phyloP scores from a whole-genome alignment of 176 grass and related monocot genomes.

The Triticum turgidum region DNA sequence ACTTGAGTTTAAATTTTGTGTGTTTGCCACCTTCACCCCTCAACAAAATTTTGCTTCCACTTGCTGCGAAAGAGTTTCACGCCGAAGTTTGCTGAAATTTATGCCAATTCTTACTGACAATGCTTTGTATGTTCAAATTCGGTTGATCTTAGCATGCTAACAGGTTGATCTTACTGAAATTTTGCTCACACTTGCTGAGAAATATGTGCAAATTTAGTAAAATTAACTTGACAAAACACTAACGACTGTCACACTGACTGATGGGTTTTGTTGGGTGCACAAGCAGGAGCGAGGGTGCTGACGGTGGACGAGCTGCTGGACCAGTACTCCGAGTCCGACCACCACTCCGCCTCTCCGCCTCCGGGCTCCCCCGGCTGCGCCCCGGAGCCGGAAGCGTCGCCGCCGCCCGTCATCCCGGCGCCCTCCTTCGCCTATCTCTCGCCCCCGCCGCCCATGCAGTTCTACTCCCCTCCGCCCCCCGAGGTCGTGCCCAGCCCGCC shows the following conservation, averaged over 20 bases:
- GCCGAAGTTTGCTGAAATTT: neutral
- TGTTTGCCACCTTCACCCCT: neutral
- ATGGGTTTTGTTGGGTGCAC: neutral
- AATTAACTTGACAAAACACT: neutral
- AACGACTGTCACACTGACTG: neutral
- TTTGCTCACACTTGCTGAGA: neutral
- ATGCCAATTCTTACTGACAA: neutral
- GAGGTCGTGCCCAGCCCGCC: neutral
- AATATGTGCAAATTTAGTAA: neutral
- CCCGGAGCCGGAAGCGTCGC: constrained; percentile 5
- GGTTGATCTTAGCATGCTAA: too few relatives aligned
- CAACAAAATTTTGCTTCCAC: neutral
- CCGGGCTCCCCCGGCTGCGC: constrained; percentile 38
- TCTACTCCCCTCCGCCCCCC: constrained; percentile 36
- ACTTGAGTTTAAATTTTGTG: too few relatives aligned
- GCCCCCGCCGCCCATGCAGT: constrained; percentile 8
- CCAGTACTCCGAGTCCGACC: constrained; percentile 42
- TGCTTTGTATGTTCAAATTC: too few relatives aligned
- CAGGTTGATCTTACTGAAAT: neutral
- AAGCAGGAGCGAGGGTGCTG: constrained; percentile 34
- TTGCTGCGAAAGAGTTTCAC: neutral
- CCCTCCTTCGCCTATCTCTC: constrained; percentile 32
- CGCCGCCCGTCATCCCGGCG: constrained; percentile 3
- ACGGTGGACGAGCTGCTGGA: constrained; percentile 32
- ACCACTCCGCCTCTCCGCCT: constrained; percentile 15